Percentiles rank a stretch among this genome's conserved stretches.
phyloP scores from a whole-genome alignment of 495 filamentous ascomycete genomes.

The Friedmanniomyces simplex region DNA sequence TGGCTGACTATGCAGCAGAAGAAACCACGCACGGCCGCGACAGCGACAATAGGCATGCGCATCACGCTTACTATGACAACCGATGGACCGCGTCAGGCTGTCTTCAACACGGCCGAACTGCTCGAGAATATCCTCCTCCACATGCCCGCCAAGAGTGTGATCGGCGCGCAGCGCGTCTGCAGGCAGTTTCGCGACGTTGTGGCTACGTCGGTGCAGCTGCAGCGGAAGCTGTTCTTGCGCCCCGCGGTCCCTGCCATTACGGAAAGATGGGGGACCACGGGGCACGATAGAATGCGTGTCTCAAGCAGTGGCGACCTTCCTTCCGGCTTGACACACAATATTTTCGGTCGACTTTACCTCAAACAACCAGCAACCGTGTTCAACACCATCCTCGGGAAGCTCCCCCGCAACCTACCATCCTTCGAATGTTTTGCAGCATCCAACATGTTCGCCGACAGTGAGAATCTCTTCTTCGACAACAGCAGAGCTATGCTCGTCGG shows the following conservation, averaged over 20 bases:
- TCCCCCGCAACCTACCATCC: too few species aligned
- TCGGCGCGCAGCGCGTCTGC: conserved; percentile 3
- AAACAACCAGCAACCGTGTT: too few species aligned
- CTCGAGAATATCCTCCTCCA: conserved; percentile 5
- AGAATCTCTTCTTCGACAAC: not conserved
- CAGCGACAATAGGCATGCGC: not conserved
- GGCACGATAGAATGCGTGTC: too few species aligned
- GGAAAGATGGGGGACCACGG: too few species aligned
- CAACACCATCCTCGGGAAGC: too few species aligned
- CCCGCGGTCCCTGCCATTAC: too few species aligned
- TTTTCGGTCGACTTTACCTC: too few species aligned
- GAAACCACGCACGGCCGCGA: not conserved
- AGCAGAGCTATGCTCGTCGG: not conserved
- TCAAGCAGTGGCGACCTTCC: too few species aligned
- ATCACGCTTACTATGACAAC: not conserved
- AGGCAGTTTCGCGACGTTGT: not conserved
- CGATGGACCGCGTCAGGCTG: not conserved
- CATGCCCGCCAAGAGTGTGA: not conserved
- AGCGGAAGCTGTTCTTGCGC: not conserved
- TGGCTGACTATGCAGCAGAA: not conserved
- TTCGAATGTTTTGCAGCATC: too few species aligned
- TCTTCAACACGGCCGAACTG: conserved; percentile 1
- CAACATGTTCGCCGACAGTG: too few species aligned
- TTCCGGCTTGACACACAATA: too few species aligned
- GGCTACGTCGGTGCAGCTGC: not conserved